A percentile compares a stretch with the other conserved stretches of the same genome.
Conservation (phyloP, 495 filamentous ascomycete genomes). For the Aspergillus kassunensis region DNA sequence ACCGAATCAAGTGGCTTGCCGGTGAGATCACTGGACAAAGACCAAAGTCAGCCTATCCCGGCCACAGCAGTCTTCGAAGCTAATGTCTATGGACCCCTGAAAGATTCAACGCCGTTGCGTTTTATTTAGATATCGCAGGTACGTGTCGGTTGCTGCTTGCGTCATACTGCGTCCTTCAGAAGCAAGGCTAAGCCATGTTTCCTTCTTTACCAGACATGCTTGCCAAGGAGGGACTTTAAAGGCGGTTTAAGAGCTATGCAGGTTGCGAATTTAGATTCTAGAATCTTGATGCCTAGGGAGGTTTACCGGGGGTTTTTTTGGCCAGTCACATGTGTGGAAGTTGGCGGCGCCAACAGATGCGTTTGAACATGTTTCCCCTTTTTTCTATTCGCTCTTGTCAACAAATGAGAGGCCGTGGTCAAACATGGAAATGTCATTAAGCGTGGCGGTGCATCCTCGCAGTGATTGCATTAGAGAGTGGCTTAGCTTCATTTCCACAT, state of each 20-base stretch:
- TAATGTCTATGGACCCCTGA: neutral
- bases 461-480: neutral
- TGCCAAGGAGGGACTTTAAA: conserved; percentile 35
- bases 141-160: conserved; percentile 21
- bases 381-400: neutral
- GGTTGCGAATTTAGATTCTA: neutral
- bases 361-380: neutral
- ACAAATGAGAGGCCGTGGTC: no score
- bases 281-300: conserved; percentile 24
- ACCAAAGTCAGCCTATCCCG: conserved; percentile 49
- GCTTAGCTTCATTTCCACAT: conserved; percentile 4
- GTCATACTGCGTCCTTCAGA: neutral
- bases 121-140: conserved; percentile 87
- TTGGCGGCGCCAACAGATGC: conserved; percentile 1
- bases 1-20: conserved; percentile 68
- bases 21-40: conserved; percentile 64
- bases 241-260: neutral
- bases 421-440: neutral
- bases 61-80: neutral
- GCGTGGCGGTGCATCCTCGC: conserved; percentile 16
- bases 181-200: conserved; percentile 8
- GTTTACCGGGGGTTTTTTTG: neutral
- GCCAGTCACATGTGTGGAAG: conserved; percentile 1
- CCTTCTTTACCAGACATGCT: conserved; percentile 29
- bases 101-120: conserved; percentile 93